Percentiles rank a stretch among this genome's conserved stretches.
Evolutionary conservation across 1,284 basidiomycete genomes (phyloP).

Genomic region (Trametes sp.): DNA sequence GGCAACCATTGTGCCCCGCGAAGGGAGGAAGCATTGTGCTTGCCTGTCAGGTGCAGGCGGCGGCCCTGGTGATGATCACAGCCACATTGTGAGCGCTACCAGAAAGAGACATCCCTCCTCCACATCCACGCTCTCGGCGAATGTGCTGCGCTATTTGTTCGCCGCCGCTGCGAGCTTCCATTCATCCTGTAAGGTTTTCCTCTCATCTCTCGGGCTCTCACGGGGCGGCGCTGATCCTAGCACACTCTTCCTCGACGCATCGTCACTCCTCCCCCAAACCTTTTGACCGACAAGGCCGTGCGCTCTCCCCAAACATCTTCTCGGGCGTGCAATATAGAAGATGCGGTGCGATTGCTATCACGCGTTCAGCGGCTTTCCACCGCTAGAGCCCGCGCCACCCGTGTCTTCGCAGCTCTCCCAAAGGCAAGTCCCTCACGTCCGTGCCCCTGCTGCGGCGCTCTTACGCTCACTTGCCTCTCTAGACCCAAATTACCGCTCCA

Average conservation of each 20-base stretch:
- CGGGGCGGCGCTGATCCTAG: conserved; percentile 14
- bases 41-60: not conserved
- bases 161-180: conserved; percentile 18
- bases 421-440: not conserved
- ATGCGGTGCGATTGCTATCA: not conserved
- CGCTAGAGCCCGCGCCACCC: not conserved
- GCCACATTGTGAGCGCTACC: conserved; percentile 15
- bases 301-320: too few relatives aligned
- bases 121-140: not conserved
- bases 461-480: not conserved
- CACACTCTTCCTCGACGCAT: not conserved
- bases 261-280: not conserved
- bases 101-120: conserved; percentile 9
- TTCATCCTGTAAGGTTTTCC: conserved; percentile 21
- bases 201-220: not conserved
- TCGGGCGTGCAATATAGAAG: conserved; percentile 1
- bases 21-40: not conserved
- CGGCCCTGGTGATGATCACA: conserved; percentile 17
- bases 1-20: not conserved
- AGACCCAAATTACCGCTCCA: not conserved
- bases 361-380: not conserved
- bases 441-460: not conserved
- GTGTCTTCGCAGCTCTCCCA: not conserved
- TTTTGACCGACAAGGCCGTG: not conserved
- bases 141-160: conserved; percentile 13